Evolutionary conservation across 192 early-diverging fungal genomes (phyloP).

Genomic region (Dissophora ornata): DNA sequence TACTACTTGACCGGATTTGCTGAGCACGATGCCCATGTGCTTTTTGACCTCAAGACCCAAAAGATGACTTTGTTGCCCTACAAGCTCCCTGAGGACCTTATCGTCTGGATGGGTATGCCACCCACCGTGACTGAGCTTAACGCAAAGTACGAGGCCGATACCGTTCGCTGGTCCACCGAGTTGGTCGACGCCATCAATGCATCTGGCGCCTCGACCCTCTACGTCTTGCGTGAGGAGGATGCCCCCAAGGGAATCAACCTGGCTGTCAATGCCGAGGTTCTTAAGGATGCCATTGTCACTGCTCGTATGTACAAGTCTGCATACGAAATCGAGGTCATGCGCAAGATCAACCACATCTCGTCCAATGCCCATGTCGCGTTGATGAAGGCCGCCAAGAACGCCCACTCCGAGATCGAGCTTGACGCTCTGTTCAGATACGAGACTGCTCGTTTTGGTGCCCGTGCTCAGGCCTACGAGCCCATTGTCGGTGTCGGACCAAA

Average conservation of each 20-base stretch:
- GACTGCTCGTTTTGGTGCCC: slow-evolving; percentile 71
- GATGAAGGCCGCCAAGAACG: slow-evolving; percentile 76
- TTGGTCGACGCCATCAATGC: slow-evolving; percentile 59
- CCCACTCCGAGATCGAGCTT: slow-evolving; percentile 78
- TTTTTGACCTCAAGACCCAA: slow-evolving; percentile 75
- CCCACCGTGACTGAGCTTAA: slow-evolving; percentile 67
- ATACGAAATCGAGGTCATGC: slow-evolving; percentile 83
- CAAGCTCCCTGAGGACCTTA: slow-evolving; percentile 73
- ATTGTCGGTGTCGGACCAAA: slow-evolving; percentile 85
- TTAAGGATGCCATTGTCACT: slow-evolving; percentile 72
- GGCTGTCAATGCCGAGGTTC: slow-evolving; percentile 34
- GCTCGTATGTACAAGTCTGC: slow-evolving; percentile 87
- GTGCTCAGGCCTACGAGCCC: slow-evolving; percentile 85
- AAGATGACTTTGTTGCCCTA: slow-evolving; percentile 78
- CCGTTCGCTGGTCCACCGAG: slow-evolving; percentile 71
- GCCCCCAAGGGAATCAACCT: slow-evolving; percentile 35
- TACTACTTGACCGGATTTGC: slow-evolving; percentile 88
- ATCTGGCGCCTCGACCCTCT: slow-evolving; percentile 60
- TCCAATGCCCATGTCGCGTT: slow-evolving; percentile 81
- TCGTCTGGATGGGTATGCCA: slow-evolving; percentile 85
- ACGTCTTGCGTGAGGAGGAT: slow-evolving; percentile 62
- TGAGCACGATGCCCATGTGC: slow-evolving; percentile 79
- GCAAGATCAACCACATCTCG: slow-evolving; percentile 79
- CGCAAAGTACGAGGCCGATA: slow-evolving; percentile 75
- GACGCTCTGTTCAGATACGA: slow-evolving; percentile 84